Percentiles rank a stretch among this genome's conserved stretches.
Evolutionary conservation across 805 yeast species (phyloP).

Genomic region (Lipomyces orientalis): DNA sequence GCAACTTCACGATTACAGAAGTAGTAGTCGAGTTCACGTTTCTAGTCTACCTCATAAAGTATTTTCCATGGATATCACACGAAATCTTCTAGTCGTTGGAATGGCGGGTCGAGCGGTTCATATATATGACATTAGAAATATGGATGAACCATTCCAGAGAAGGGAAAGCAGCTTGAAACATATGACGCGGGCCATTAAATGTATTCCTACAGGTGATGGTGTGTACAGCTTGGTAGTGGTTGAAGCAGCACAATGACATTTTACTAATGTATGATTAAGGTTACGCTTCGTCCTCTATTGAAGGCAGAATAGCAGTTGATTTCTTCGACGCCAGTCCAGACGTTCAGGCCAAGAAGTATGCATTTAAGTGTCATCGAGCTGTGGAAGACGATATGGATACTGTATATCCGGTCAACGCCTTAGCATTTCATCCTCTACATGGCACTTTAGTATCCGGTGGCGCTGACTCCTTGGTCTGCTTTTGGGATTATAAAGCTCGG

Average conservation of each 20-base stretch:
- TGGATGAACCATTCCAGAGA: constrained; percentile 53
- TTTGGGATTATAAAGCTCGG: constrained; percentile 57
- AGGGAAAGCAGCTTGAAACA: constrained; percentile 70
- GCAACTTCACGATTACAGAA: constrained; percentile 54
- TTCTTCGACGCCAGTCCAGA: constrained; percentile 59
- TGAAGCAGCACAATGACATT: background rate
- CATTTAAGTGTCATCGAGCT: constrained; percentile 80
- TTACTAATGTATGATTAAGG: constrained; percentile 16
- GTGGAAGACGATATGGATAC: constrained; percentile 52
- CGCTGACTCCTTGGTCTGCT: constrained; percentile 56
- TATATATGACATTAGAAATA: constrained; percentile 61
- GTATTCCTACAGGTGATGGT: constrained; percentile 62
- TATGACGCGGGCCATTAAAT: constrained; percentile 63
- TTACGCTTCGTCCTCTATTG: constrained; percentile 69
- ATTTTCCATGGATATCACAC: constrained; percentile 64
- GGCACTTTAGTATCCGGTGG: constrained; percentile 58
- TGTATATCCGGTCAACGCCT: constrained; percentile 59
- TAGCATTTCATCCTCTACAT: constrained; percentile 51
- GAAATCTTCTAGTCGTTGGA: constrained; percentile 57
- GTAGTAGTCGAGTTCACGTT: constrained; percentile 35
- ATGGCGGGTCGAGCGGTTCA: constrained; percentile 59
- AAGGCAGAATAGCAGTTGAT: constrained; percentile 81
- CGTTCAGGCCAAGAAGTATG: constrained; percentile 58
- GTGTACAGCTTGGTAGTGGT: constrained; percentile 42
- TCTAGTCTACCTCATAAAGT: constrained; percentile 55